Evolutionary conservation across 1,284 basidiomycete genomes (phyloP).

Genomic region (Athelia sp.): DNA sequence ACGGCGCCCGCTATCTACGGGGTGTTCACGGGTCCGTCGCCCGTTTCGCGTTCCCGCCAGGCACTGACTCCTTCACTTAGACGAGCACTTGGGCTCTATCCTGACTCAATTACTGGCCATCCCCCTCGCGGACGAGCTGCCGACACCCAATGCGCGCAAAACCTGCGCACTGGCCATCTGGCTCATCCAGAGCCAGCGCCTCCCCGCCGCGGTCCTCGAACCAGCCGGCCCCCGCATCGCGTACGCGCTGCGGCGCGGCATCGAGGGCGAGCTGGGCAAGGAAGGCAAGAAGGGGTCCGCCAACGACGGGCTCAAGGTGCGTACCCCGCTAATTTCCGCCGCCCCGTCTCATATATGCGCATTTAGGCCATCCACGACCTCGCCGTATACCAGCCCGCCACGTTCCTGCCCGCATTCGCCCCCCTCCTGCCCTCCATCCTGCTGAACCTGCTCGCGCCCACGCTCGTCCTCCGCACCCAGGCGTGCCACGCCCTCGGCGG

Average conservation of each 20-base stretch:
- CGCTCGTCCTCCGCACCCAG: constrained; percentile 54
- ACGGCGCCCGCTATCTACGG: constrained; percentile 51
- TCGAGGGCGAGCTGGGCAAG: constrained; percentile 77
- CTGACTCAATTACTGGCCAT: constrained; percentile 63
- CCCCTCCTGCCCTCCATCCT: constrained; percentile 57
- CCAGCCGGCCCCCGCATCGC: constrained; percentile 61
- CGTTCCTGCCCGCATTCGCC: constrained; percentile 62
- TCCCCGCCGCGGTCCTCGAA: constrained; percentile 53
- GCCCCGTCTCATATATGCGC: constrained; percentile 5
- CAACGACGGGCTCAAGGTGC: constrained; percentile 68
- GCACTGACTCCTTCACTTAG: constrained; percentile 29
- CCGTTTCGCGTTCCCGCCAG: constrained; percentile 1
- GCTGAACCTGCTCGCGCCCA: constrained; percentile 56
- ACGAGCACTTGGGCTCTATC: constrained; percentile 51
- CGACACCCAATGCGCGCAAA: constrained; percentile 78
- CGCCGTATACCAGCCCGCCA: constrained; percentile 49
- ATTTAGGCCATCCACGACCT: constrained; percentile 68
- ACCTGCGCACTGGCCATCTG: constrained; percentile 72
- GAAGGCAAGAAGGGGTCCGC: constrained; percentile 80
- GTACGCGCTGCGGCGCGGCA: constrained; percentile 65
- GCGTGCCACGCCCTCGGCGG: constrained; percentile 73
- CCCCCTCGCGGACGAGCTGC: constrained; percentile 58
- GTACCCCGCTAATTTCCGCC: constrained; percentile 8
- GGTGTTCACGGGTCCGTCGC: constrained; percentile 55
- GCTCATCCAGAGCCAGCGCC: constrained; percentile 63